Conservation (phyloP, 768 basidiomycete species). For the Leccinellum luteum region DNA sequence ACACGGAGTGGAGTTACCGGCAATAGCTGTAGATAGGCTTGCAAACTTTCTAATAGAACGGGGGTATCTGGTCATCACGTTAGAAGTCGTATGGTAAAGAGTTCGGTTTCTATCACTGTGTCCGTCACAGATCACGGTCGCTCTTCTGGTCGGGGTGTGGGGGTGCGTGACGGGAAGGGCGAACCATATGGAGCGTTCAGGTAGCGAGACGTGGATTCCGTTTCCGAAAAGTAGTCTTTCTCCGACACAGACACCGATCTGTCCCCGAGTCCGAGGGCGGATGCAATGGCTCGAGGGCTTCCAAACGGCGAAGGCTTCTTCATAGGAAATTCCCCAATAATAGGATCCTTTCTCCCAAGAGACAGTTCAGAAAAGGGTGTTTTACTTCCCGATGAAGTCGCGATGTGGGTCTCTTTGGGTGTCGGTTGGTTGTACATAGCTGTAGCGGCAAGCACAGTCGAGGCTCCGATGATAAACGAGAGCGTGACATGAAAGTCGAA, state of each 20-base stretch:
- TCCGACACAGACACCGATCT: conserved; percentile 26
- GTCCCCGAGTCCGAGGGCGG: conserved; percentile 43
- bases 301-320: conserved; percentile 49
- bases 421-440: conserved; percentile 90
- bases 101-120: conserved; percentile 14
- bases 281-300: conserved; percentile 49
- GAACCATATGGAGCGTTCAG: conserved; percentile 50
- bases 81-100: conserved; percentile 33
- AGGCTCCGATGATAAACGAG: conserved; percentile 81
- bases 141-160: conserved; percentile 41
- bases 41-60: conserved; percentile 34
- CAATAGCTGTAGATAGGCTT: conserved; percentile 33
- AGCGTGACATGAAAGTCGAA: conserved; percentile 90
- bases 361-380: conserved; percentile 44
- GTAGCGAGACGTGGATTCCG: conserved; percentile 43
- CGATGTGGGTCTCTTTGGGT: conserved; percentile 36
- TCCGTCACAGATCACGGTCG: conserved; percentile 21
- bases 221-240: conserved; percentile 38
- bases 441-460: conserved; percentile 83
- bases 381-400: conserved; percentile 32
- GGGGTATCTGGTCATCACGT: conserved; percentile 35
- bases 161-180: conserved; percentile 47
- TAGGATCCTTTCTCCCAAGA: conserved; percentile 49
- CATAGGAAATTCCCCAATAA: conserved; percentile 55
- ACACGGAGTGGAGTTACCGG: conserved; percentile 24